Conservation (phyloP, 139 green algal species). For the Closterium sp. region DNA sequence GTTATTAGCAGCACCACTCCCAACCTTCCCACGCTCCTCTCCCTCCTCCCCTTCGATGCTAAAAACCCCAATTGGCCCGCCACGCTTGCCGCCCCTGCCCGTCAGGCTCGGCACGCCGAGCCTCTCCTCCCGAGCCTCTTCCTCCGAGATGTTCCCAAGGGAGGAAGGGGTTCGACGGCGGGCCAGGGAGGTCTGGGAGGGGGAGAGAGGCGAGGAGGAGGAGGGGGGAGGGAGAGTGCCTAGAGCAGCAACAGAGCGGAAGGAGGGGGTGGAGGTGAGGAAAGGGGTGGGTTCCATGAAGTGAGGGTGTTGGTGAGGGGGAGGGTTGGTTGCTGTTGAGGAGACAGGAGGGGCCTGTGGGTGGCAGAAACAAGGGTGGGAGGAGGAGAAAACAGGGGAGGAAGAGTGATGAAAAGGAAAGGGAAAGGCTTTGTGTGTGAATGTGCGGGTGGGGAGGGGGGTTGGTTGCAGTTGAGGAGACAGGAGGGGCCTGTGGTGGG, state of each 20-base stretch:
- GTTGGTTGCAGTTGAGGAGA: no score
- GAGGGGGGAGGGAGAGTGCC: no score
- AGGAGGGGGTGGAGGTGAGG: background rate
- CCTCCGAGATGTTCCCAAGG: background rate
- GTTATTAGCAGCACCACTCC: background rate
- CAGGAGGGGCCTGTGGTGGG: no score
- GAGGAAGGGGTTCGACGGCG: background rate
- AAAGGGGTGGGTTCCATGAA: background rate
- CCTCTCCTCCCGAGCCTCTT: background rate
- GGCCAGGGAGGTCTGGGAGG: background rate
- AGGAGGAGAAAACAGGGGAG: background rate
- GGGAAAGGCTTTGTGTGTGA: background rate
- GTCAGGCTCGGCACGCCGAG: background rate
- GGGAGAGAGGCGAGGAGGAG: background rate
- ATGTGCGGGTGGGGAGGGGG: no score
- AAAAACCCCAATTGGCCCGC: background rate
- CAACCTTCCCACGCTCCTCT: background rate
- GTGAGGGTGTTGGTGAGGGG: background rate
- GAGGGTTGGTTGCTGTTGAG: background rate
- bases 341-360: background rate
- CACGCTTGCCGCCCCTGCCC: background rate
- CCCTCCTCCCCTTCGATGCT: background rate
- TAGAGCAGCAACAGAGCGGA: background rate
- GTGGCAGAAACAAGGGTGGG: background rate
- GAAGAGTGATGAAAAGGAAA: background rate